Evolutionary conservation across 2,329 filamentous ascomycete genomes (phyloP), one percentile per base, ranked within the genome.

Genomic region (Dothiorella sarmentorum): DNA sequence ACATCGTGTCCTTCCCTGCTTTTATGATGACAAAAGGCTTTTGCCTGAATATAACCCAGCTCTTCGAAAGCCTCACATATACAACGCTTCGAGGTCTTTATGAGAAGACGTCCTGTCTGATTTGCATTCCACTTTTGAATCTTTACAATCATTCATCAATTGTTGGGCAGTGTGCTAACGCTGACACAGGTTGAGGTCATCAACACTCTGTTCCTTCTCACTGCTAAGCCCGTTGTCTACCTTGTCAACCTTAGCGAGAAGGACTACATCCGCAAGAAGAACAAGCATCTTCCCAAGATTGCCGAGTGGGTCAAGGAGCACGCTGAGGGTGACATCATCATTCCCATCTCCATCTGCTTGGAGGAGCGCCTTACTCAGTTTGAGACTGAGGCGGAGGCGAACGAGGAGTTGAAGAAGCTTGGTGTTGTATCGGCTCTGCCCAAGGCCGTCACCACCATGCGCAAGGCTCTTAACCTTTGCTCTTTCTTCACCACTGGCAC

Each of bases 21-120:
- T 85, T 79, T 74, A 87, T 96, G 94, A 97, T 97, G 94, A 97
- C 87, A 88, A 96, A 96, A 88, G 94, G 91, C 90, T 81, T 83
- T 90, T 91, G 92, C 89, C 49, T 40, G 49, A 55, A 83, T 81
- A 90, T 92, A 96, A 90, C 94, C 94, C 94, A 99, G 94, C 94
- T 99, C 94, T 89, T 96, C 88, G 93, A 97, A 87, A 85, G 83
- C 85, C 88, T 89, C 86, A 83, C 78, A 74, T 78, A 76, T 78
- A 85, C 73, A 74, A 83, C 80, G 90, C 85, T 83, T 82, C 81
- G 88, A 90, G 88, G 82, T 81, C 82, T 84, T 85, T 73, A 78
- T 97, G 93, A 95, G 91, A 97, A 88, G 82, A 89, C 81, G 79
- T 84, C 82, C 82, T 78, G 74, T 85, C 89, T 91, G 89, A 90